Conservation (phyloP, 2,329 filamentous ascomycete genomes). For the Fusarium dlaminii region DNA sequence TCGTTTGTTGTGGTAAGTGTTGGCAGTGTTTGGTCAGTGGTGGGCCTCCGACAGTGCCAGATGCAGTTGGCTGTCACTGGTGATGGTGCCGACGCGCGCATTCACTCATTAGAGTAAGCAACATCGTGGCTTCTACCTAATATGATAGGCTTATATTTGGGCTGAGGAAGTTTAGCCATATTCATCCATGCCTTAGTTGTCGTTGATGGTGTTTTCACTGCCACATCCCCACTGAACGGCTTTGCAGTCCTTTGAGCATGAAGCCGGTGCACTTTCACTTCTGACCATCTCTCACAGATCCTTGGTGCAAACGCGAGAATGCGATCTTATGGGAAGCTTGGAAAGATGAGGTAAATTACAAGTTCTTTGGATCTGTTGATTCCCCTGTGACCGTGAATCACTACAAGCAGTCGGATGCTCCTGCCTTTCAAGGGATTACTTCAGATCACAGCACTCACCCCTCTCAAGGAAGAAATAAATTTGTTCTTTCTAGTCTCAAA, state of each 20-base stretch:
- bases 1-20: background rate
- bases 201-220: background rate
- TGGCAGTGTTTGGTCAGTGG: background rate
- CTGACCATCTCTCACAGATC: rapidly evolving
- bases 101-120: background rate
- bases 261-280: rapidly evolving
- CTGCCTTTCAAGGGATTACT: rapidly evolving
- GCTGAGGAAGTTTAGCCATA: too few relatives aligned
- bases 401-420: background rate
- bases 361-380: background rate
- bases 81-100: background rate
- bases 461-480: background rate
- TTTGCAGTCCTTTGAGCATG: background rate
- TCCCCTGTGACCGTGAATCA: too few relatives aligned
- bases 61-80: background rate
- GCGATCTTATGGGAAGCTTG: rapidly evolving
- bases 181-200: too few relatives aligned
- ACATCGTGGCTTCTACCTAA: background rate
- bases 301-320: too few relatives aligned
- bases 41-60: background rate
- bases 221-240: rapidly evolving
- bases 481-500: rapidly evolving
- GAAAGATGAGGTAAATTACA: rapidly evolving
- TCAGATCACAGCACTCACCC: background rate
- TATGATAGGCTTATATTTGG: too few relatives aligned